Evolutionary conservation across 2,329 filamentous ascomycete species (phyloP), one percentile per base, ranked within the genome.

Genomic region (Corinectria fuckeliana): DNA sequence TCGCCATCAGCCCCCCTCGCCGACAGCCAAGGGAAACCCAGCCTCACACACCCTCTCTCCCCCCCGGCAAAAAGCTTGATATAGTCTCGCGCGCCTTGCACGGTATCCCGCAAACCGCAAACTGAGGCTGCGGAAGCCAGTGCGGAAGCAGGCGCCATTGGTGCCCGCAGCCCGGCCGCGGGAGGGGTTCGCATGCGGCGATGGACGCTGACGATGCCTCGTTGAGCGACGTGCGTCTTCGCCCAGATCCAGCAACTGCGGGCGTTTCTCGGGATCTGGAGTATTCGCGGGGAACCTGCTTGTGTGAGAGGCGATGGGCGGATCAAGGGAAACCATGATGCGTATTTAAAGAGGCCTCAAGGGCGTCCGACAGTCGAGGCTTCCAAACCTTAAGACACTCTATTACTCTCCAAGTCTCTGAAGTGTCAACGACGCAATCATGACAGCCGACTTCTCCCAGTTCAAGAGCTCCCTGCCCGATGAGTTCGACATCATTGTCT

Each of bases 401-500:
- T 47, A 34, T 9, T n/a, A 48, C 39, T 30, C 30, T 39, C 16
- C 14, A 39, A 30, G 5, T 45, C 21, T 45, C 38, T 21, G 30
- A 44, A n/a, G 23, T 41, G 28, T 50, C 10, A 14, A 16, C n/a
- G 18, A 28, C 42, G 26, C 34, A 42, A 69, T 6, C 56, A 70
- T 70, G 68, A 53, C 64, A 18, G 36, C 65, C 23, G 49, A 61
- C 23, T 65, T 64, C 16, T 49, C 68, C 23, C 45, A 64, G 42
- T 69, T 62, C 30, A 48, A 63, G 36, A 66, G 54, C 58, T 52
- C 64, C 6, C 71, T 92, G 63, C 89, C 90, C 32, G 89, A 92
- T 59, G 90, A 92, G 80, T 90, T 91, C 71, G 90, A 92, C 73
- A 92, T 45, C 25, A 45, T 45, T n/a, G 42, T 45, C n/a, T 45